Base-by-base conservation (phyloP, 805 yeast species). In the Metschnikowia hibisci region DNA sequence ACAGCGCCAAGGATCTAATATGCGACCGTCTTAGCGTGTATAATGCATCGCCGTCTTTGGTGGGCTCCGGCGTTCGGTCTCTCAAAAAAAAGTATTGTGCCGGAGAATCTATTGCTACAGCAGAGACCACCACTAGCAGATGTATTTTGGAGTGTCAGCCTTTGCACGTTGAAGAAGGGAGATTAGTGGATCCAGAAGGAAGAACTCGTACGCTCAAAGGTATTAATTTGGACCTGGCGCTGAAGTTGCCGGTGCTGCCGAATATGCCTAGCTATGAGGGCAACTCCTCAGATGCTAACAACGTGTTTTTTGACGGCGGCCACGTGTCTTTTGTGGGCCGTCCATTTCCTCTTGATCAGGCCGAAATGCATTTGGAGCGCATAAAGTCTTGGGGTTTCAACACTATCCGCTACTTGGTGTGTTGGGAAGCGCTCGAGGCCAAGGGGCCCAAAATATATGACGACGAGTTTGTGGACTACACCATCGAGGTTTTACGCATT, bases 341-440 rank as follows among this genome's bases (percentile, higher is more conserved):
- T 41, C 96, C 96, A 0, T 84, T 87, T 55, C 83, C 90, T 0
- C 54, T 89, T 10, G 80, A 73, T 2, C 90, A 87, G 18, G 90
- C 93, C 0, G 80, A 71, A 44, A 66, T 55, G 30, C 96, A 90
- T 60, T 67, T 90, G 33, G 66, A 61, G 9, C 69, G 95, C 44
- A 77, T 90, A 57, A 86, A 83, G 58, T 69, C 80, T 6, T 77
- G 90, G 78, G 97, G 97, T 1, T 87, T 76, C 62, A 90, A 89
- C 58, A 74, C 84, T 3, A 74, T 90, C 15, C 66, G 97, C 44
- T 85, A 81, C 58, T 67, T 88, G 14, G 69, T 86, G 39, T 84
- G 95, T 0, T 90, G 97, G 97, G 97, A 90, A 60, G 91, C 96
- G 0, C 56, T 90, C 7, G 97, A 90, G 61, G 96, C 90, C 54